Evolutionary conservation across 2,329 filamentous ascomycete genomes (phyloP).

Genomic region (Hypoxylon sp.): DNA sequence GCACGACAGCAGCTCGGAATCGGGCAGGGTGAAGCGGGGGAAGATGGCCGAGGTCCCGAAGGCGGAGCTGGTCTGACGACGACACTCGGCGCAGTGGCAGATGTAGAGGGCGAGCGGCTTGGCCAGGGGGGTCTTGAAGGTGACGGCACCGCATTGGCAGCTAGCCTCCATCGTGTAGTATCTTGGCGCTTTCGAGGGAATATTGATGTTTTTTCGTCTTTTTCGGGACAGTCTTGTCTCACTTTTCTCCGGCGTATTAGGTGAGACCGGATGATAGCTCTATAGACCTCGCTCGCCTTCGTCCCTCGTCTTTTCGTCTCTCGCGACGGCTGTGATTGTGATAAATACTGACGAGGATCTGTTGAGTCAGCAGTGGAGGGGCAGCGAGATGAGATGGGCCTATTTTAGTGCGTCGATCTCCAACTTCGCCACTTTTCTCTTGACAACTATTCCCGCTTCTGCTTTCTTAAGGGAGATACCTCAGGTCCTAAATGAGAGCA

Average conservation of each 20-base stretch:
- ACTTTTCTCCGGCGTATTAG: too few species aligned
- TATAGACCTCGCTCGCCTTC: background rate
- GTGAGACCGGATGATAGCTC: too few species aligned
- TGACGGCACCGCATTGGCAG: constrained; percentile 71
- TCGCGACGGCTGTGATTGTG: background rate
- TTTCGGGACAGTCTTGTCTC: background rate
- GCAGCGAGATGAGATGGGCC: background rate
- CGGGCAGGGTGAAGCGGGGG: constrained; percentile 67
- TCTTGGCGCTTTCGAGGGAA: constrained; percentile 7
- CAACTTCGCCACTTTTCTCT: background rate
- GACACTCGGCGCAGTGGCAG: constrained; percentile 74
- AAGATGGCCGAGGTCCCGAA: constrained; percentile 76
- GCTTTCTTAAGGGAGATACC: background rate
- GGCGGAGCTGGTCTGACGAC: constrained; percentile 69
- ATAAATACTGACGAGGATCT: background rate
- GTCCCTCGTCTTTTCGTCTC: background rate
- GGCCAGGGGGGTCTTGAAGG: constrained; percentile 67
- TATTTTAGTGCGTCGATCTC: background rate
- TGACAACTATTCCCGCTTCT: background rate
- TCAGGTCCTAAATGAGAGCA: too few species aligned
- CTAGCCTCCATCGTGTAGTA: constrained; percentile 65
- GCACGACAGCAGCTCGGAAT: constrained; percentile 57
- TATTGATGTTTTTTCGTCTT: background rate
- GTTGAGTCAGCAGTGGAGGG: constrained; percentile 1
- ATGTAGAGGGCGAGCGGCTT: constrained; percentile 72